Base-by-base conservation (phyloP, 2,329 filamentous ascomycete species). In the Pleoardoris graminearum region DNA sequence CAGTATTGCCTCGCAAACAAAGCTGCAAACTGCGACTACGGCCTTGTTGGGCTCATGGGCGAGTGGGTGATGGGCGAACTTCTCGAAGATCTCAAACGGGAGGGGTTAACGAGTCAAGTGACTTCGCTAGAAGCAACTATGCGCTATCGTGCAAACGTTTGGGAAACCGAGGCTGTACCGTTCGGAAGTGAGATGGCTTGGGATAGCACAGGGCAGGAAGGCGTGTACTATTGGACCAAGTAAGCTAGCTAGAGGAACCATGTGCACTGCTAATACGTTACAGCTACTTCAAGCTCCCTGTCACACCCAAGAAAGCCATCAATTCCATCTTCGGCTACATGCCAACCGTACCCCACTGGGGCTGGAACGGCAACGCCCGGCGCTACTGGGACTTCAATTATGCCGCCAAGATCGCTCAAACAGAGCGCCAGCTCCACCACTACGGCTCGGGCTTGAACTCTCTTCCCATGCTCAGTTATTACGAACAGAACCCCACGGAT, bases 141-240 rank as follows among this genome's bases (percentile, higher is more conserved):
- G 82, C 74, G 72, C 12, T 66, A 65, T 3, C 76, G 83, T 1
- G 80, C 82, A 1, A 55, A 73, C 3, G 60, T 69, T 1, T 86
- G 83, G 83, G 66, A 79, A n/a, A 70, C 69, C 0, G 68, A 80
- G 46, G 73, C 75, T 7, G 78, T 81, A 4, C 83, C 83, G 0
- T 86, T 79, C 54, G 83, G 82, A 0, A 84, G 80, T 45, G 83
- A 85, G 63, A 82, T 83, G 80, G 79, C 82, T 0, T 86, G 83
- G 83, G 83, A 86, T 51, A 84, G 79, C 0, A 85, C 83, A 0
- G 82, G 81, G 0, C 82, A 86, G 55, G 83, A 86, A 62, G 82
- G 82, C 0, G 80, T 85, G 0, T 85, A 83, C 53, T 82, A 82
- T 53, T 85, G 82, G 82, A 73, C 77, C 5, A 79, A 77, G 56